A percentile compares a stretch with the other conserved stretches of the same genome.
Conservation (phyloP, 2,329 filamentous ascomycete species). For the Aspergillus sp. region DNA sequence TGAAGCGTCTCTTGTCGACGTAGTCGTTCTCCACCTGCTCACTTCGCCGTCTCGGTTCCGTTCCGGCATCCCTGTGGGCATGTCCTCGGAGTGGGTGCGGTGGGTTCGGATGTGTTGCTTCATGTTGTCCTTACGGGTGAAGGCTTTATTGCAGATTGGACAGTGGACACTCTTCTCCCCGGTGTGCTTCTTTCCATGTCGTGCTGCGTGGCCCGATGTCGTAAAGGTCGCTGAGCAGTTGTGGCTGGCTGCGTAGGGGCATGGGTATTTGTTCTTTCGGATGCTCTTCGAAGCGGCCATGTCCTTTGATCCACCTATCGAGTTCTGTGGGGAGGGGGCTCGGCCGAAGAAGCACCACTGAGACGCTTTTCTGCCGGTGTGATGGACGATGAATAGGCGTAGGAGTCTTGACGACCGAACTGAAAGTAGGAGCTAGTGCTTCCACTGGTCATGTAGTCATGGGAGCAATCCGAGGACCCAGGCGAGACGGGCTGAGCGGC, state of each 20-base stretch:
- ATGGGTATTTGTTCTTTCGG: conserved; percentile 62
- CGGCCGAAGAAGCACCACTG: conserved; percentile 15
- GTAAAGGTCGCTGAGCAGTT: conserved; percentile 61
- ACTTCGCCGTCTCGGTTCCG: conserved; percentile 7
- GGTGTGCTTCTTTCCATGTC: conserved; percentile 65
- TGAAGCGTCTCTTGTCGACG: neutral
- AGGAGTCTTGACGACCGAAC: conserved; percentile 21
- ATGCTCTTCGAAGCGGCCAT: conserved; percentile 16
- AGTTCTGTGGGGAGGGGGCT: conserved; percentile 24
- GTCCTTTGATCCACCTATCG: conserved; percentile 20
- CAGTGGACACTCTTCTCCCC: conserved; percentile 65
- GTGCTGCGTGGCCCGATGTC: conserved; percentile 63
- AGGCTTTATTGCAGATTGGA: conserved; percentile 63
- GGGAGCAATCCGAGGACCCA: conserved; percentile 29
- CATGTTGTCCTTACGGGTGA: conserved; percentile 67
- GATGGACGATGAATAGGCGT: conserved; percentile 16
- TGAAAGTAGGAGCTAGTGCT: conserved; percentile 19
- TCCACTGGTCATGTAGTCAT: conserved; percentile 24
- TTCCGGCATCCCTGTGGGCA: conserved; percentile 15
- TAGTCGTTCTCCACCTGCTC: conserved; percentile 7
- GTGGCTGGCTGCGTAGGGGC: conserved; percentile 57
- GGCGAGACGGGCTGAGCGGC: conserved; percentile 23
- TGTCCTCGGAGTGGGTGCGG: conserved; percentile 31
- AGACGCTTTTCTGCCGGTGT: conserved; percentile 20
- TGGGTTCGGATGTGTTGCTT: conserved; percentile 64